Conservation (phyloP, 768 basidiomycete species). For the Russula earlei region DNA sequence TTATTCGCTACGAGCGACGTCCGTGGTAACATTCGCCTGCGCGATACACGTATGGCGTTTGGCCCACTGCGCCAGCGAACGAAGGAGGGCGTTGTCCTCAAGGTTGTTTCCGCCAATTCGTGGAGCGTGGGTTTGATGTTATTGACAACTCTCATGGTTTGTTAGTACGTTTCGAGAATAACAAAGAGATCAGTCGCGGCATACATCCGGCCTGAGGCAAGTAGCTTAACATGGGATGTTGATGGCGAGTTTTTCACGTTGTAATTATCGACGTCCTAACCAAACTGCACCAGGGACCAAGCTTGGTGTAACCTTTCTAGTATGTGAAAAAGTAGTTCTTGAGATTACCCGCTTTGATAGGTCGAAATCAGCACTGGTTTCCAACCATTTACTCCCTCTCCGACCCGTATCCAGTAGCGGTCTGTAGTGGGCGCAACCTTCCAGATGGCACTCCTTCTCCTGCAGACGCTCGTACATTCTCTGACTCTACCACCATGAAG, state of each 20-base stretch:
- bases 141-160: neutral
- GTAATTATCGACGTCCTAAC: neutral
- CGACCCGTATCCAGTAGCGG: constrained; percentile 62
- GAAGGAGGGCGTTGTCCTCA: constrained; percentile 46
- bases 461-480: constrained; percentile 44
- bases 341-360: neutral
- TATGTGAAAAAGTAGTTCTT: constrained; percentile 27
- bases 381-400: constrained; percentile 63
- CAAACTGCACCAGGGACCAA: constrained; percentile 38
- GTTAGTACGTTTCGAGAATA: constrained; percentile 38
- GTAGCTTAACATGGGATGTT: constrained; percentile 58
- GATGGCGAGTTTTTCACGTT: constrained; percentile 38
- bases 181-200: constrained; percentile 32
- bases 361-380: constrained; percentile 42
- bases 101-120: constrained; percentile 27
- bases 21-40: constrained; percentile 50
- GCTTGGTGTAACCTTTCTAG: constrained; percentile 59
- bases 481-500: constrained; percentile 74
- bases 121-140: constrained; percentile 8
- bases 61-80: constrained; percentile 38
- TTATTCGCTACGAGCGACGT: constrained; percentile 59
- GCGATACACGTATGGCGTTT: constrained; percentile 69
- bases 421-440: constrained; percentile 48
- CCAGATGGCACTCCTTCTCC: constrained; percentile 46
- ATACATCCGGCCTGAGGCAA: constrained; percentile 54